phyloP scores from a whole-genome alignment of 345 rosid genomes.

The Camelina sativa region DNA sequence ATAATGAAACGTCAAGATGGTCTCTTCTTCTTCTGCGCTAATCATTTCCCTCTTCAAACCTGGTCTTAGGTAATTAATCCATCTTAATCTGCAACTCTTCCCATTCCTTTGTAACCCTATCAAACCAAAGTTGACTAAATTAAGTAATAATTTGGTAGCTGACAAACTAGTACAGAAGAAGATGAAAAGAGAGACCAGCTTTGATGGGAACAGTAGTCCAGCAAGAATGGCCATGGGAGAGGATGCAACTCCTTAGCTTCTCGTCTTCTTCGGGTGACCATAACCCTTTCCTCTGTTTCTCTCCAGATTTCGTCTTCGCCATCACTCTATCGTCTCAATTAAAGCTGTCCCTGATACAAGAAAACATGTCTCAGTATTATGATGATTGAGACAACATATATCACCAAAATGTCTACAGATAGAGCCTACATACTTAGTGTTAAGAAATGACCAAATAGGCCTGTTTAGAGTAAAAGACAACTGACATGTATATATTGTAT shows the following conservation, averaged over 20 bases:
- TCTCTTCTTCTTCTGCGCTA: conserved; percentile 68
- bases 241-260: conserved; percentile 63
- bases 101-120: conserved; percentile 90
- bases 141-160: neutral
- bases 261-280: conserved; percentile 99
- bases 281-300: conserved; percentile 79
- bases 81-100: conserved; percentile 92
- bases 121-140: neutral
- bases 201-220: conserved; percentile 89
- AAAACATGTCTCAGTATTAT: conserved; percentile 14
- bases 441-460: conserved; percentile 36
- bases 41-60: conserved; percentile 78
- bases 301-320: conserved; percentile 48
- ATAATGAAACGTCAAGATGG: conserved; percentile 66
- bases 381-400: conserved; percentile 32
- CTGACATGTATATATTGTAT: conserved; percentile 4
- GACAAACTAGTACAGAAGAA: neutral
- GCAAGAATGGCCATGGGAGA: conserved; percentile 75
- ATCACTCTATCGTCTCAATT: conserved; percentile 10
- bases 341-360: conserved; percentile 12
- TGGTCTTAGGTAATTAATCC: conserved; percentile 94
- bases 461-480: conserved; percentile 36
- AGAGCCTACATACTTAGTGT: conserved; percentile 18
- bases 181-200: conserved; percentile 62
- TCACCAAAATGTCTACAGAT: conserved; percentile 24